Evolutionary conservation across 306 rosid species (phyloP).

Genomic region (Myrica gale): DNA sequence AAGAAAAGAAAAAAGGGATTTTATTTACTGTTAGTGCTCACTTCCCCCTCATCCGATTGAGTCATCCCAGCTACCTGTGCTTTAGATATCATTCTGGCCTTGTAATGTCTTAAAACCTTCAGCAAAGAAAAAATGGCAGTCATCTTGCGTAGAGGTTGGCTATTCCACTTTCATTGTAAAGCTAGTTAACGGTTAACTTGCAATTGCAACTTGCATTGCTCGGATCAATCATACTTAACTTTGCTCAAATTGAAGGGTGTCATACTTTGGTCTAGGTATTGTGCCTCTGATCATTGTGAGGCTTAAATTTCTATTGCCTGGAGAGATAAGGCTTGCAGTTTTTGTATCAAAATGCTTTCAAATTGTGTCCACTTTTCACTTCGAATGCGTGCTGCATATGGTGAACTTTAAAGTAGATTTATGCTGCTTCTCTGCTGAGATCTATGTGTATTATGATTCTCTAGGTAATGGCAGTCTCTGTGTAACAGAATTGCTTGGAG

Average conservation of each 20-base stretch:
- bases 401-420: background rate
- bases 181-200: too few species aligned
- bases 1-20: background rate
- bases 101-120: background rate
- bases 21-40: background rate
- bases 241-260: background rate
- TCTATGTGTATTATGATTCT: too few species aligned
- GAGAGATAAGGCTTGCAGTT: background rate
- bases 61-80: too few species aligned
- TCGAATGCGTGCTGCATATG: background rate
- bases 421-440: background rate
- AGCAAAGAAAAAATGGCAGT: background rate
- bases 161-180: background rate
- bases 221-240: background rate
- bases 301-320: background rate
- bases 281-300: too few species aligned
- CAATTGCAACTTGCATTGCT: too few species aligned
- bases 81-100: too few species aligned
- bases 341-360: background rate
- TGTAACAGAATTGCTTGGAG: too few species aligned
- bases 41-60: background rate
- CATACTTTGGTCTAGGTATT: background rate
- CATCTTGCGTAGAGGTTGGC: background rate
- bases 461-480: too few species aligned
- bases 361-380: background rate